These are phyloP conservation scores for Mycena rosella DNA, from an alignment of 768 basidiomycete genomes.

Conservation along the genomic window DNA sequence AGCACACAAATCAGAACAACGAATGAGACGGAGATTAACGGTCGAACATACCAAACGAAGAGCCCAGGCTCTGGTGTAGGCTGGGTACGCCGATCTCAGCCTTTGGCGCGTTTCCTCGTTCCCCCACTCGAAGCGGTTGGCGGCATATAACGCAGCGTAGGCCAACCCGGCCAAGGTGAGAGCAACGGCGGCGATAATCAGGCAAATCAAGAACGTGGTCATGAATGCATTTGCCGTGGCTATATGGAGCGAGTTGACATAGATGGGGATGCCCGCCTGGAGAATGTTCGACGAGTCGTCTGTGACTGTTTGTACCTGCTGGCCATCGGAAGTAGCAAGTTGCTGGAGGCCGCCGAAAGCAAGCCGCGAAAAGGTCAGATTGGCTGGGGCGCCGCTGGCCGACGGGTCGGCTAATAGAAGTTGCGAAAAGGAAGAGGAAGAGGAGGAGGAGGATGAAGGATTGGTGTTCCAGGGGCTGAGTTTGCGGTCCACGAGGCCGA, in stretches of 20 bases:
- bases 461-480: constrained; percentile 61
- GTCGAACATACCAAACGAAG: constrained; percentile 70
- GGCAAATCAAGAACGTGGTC: constrained; percentile 82
- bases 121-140: constrained; percentile 43
- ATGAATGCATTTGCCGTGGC: constrained; percentile 91
- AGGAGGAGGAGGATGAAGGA: constrained; percentile 5
- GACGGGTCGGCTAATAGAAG: constrained; percentile 26
- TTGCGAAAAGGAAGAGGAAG: constrained; percentile 23
- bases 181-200: constrained; percentile 77
- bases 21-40: background rate
- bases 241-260: constrained; percentile 81
- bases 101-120: constrained; percentile 30
- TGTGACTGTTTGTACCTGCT: constrained; percentile 75
- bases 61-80: constrained; percentile 70
- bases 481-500: constrained; percentile 84
- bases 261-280: constrained; percentile 86
- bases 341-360: constrained; percentile 24
- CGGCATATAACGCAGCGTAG: constrained; percentile 57
- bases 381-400: constrained; percentile 21
- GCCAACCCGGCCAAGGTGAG: constrained; percentile 64
- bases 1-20: constrained; percentile 7
- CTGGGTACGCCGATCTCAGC: constrained; percentile 48
- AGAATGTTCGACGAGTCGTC: constrained; percentile 73
- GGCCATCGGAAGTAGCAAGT: constrained; percentile 43
- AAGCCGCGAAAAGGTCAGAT: constrained; percentile 8